Percentiles rank a stretch among this genome's conserved stretches.
Evolutionary conservation across 208 protist genomes (phyloP).

Genomic region (Acanthamoeba healyi): DNA sequence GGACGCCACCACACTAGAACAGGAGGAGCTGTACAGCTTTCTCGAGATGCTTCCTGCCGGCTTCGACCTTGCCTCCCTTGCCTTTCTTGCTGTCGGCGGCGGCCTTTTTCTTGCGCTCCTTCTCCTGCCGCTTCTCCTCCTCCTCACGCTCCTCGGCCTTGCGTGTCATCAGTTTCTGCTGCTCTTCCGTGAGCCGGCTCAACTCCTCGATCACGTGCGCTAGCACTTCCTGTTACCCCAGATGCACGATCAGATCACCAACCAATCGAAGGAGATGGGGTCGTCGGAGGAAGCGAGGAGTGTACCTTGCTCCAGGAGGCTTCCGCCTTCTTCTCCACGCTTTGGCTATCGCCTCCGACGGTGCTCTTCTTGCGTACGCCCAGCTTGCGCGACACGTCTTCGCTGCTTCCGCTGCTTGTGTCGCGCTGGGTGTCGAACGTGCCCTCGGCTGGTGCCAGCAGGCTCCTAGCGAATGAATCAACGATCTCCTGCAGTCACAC

Average conservation of each 20-base stretch:
- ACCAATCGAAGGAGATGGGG: no score
- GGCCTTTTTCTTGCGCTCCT: not conserved
- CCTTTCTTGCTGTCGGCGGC: no score
- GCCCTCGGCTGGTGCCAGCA: constrained; percentile 46
- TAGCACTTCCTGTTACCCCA: constrained; percentile 4
- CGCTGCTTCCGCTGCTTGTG: not conserved
- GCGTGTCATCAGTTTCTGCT: not conserved
- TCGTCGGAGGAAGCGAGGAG: not conserved
- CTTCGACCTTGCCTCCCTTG: constrained; percentile 11
- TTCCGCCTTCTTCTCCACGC: not conserved
- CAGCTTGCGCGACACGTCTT: not conserved
- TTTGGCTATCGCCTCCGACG: not conserved
- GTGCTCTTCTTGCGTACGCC: constrained; percentile 21
- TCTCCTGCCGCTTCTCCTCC: not conserved
- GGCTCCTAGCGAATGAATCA: constrained; percentile 53
- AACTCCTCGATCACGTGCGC: not conserved
- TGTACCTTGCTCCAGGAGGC: not conserved
- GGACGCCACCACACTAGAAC: no score
- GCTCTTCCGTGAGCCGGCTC: not conserved
- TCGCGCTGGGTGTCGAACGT: not conserved
- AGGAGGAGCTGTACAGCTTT: not conserved
- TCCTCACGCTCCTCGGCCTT: constrained; percentile 21
- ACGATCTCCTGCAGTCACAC: constrained; percentile 70
- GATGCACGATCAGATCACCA: no score
- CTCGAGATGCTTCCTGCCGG: not conserved